Evolutionary conservation across 2,329 filamentous ascomycete genomes (phyloP).

Genomic region (Trichoderma lentiforme): DNA sequence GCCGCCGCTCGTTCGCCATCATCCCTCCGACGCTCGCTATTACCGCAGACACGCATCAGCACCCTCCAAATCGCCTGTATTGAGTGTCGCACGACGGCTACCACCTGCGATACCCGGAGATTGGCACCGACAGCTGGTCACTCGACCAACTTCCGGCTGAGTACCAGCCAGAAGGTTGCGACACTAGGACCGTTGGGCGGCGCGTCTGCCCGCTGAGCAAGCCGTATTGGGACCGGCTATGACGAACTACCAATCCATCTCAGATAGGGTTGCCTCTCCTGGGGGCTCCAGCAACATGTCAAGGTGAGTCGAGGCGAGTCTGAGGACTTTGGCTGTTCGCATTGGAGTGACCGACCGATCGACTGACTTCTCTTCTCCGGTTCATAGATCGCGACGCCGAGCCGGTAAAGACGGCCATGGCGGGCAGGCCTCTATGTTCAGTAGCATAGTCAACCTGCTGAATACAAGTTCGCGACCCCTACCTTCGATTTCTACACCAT

Average conservation of each 20-base stretch:
- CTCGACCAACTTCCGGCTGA: slow-evolving; percentile 3
- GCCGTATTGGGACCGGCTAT: slow-evolving; percentile 37
- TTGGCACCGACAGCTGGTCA: slow-evolving; percentile 10
- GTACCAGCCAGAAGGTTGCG: not conserved
- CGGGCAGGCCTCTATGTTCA: slow-evolving; percentile 82
- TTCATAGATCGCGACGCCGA: slow-evolving; percentile 52
- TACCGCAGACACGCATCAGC: not conserved
- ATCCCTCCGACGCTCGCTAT: not conserved
- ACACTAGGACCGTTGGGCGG: not conserved
- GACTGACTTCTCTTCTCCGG: slow-evolving; percentile 13
- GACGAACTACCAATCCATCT: slow-evolving; percentile 54
- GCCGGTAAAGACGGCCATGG: slow-evolving; percentile 67
- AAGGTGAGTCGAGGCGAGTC: slow-evolving; percentile 34
- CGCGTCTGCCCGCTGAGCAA: not conserved
- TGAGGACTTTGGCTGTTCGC: not conserved
- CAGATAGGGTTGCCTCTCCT: slow-evolving; percentile 45
- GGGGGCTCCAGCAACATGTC: slow-evolving; percentile 46
- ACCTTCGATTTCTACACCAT: not conserved
- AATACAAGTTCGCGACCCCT: slow-evolving; percentile 73
- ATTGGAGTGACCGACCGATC: not conserved
- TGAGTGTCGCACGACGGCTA: slow-evolving; percentile 2
- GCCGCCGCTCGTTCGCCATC: slow-evolving; percentile 12
- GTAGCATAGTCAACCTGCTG: slow-evolving; percentile 90
- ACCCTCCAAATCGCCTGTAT: not conserved
- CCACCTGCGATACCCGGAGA: not conserved